A percentile compares a stretch with the other conserved stretches of the same genome.
Evolutionary conservation across 306 rosid genomes (phyloP).

Genomic region (Cicer pinnatifidum): DNA sequence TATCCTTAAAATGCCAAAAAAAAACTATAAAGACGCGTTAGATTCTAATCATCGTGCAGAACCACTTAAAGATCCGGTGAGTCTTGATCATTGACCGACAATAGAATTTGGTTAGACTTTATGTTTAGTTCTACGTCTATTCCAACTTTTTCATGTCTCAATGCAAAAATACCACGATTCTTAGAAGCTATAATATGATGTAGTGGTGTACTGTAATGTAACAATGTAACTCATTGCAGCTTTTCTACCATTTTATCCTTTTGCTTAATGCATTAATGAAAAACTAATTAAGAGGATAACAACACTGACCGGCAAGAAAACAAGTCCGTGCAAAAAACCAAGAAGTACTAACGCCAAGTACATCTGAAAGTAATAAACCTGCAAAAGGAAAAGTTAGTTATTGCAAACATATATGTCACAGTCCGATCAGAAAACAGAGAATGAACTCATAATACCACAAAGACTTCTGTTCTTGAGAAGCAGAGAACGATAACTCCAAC

Average conservation of each 20-base stretch:
- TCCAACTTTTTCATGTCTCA: background rate
- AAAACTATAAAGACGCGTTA: too few relatives aligned
- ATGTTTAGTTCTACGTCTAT: background rate
- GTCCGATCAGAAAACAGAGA: constrained; percentile 8
- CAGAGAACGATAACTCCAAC: constrained; percentile 94
- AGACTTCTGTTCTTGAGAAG: constrained; percentile 96
- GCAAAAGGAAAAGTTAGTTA: constrained; percentile 45
- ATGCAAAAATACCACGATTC: background rate
- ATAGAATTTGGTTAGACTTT: background rate
- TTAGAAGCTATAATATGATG: background rate
- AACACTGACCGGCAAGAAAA: constrained; percentile 86
- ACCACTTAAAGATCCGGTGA: background rate
- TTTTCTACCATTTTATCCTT: constrained; percentile 12
- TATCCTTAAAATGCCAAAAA: background rate
- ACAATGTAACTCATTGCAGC: background rate
- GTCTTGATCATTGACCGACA: background rate
- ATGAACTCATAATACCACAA: constrained; percentile 73
- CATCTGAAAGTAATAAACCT: constrained; percentile 98
- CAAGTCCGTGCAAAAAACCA: constrained; percentile 95
- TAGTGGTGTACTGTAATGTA: background rate
- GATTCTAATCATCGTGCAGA: too few relatives aligned
- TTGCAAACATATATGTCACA: constrained; percentile 4
- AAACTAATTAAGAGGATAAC: constrained; percentile 7
- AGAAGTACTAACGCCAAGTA: constrained; percentile 90
- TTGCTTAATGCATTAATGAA: constrained; percentile 14